Evolutionary conservation across 306 rosid genomes (phyloP), one percentile per base, ranked within the genome.

Genomic region (Castanea crenata): DNA sequence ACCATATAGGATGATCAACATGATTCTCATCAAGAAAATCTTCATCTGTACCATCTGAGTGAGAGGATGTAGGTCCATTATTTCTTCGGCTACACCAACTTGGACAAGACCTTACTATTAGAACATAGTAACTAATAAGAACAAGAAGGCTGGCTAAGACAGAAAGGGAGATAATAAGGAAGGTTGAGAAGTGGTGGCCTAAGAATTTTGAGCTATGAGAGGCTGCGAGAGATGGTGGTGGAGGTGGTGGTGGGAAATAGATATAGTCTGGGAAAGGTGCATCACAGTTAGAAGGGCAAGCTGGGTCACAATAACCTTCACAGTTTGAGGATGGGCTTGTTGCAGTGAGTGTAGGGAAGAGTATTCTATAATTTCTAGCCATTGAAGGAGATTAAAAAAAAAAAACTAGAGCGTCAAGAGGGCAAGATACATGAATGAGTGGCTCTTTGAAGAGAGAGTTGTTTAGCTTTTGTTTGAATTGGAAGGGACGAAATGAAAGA

Each of bases 1-100:
- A 82, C 95, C 97, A 90, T 16, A 92, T 85, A 4, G 92, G 97
- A 77, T 92, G 93, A 71, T 86, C 93, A 31, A 79, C 82, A 55
- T 86, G 90, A 41, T 86, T 83, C 77, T 75, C 96, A 13, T 69
- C 69, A 55, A 86, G 73, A 82, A 88, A 83, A 8, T 83, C 89
- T 19, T 83, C 86, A 0, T 83, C 90, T 15, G 68, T 70, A 29
- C 41, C 57, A 62, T 71, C 79, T 1, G 87, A 71, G 41, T 54
- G 86, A 23, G 85, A 68, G 21, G 71, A 81, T 27, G 67, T 9
- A 0, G 83, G 44, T 15, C 81, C 77, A 14, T 54, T 56, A 76
- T 20, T 41, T 69, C 84, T 74, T 65, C 83, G 5, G 1, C 85
- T 74, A 27, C 85, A 77, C 75, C 89, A 88, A 31, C 83, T 76